Evolutionary conservation across 2,329 filamentous ascomycete genomes (phyloP).

Genomic region (Monosporascus sp.): DNA sequence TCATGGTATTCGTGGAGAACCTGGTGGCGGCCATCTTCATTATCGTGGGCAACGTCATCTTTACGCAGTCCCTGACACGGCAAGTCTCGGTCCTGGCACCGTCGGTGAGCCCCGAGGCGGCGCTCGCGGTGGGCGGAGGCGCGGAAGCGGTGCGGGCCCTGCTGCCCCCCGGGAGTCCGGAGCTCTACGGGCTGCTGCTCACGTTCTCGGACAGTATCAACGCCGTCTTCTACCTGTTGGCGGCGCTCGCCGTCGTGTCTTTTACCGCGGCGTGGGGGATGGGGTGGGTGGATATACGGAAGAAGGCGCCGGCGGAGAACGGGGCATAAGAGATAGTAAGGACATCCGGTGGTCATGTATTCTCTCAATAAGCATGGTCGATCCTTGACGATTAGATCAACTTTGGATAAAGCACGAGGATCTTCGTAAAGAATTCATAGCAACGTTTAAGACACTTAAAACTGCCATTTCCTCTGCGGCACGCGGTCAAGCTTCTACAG

Average conservation of each 20-base stretch:
- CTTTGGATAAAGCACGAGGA: no score
- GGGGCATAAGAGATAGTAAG: neutral
- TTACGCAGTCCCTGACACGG: neutral
- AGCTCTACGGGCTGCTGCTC: neutral
- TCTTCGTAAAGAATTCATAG: no score
- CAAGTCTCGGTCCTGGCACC: neutral
- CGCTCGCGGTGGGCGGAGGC: neutral
- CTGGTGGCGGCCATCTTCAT: neutral
- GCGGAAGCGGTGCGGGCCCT: conserved; percentile 1
- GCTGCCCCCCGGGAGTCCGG: neutral
- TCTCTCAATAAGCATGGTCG: no score
- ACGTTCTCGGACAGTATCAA: neutral
- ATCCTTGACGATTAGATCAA: no score
- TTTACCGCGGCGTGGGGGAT: neutral
- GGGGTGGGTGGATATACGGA: conserved; percentile 1
- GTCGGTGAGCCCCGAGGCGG: neutral
- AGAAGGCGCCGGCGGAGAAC: neutral
- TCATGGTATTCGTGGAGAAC: neutral
- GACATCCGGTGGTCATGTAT: no score
- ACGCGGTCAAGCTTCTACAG: no score
- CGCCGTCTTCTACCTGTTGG: conserved; percentile 2
- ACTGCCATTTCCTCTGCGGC: no score
- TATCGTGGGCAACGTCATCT: neutral
- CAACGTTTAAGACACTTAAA: no score
- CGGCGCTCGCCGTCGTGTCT: neutral